Base-by-base conservation (phyloP, 202 grass and related monocot genomes). In the Setaria viridis region DNA sequence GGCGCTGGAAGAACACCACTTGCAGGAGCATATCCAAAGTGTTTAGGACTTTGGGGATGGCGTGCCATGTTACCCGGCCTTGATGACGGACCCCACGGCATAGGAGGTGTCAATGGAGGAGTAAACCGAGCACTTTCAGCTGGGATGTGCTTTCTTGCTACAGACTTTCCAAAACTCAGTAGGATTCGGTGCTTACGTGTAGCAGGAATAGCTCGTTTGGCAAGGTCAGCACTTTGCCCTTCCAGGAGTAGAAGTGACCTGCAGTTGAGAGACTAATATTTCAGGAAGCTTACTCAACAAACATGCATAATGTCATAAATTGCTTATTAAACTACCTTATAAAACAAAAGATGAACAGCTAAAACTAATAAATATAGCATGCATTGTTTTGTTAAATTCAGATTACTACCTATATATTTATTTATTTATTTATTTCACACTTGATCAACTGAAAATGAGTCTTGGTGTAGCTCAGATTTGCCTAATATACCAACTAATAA, bases 161-260 rank as follows among this genome's bases (percentile, higher is more conserved):
- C 65, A 20, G 90, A 96, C 60, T 99, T 99, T 49, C 97, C 97
- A 68, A 99, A 96, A 57, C 85, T 94, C 51, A 99, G 79, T 42
- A 99, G 50, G 76, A 96, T 88, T 32, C 92, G 88, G 56, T 90
- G 85, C 88, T 90, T 96, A 17, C 82, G 68, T 80, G 80, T 65
- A 35, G 84, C 67, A 72, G 93, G 90, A 83, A 99, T 96, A 79
- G 97, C 85, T 62, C 88, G 93, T 84, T 91, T 99, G 34, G 90
- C 92, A 42, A 88, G 20, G 74, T 99, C 97, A 82, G 87, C 82
- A 88, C 87, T 89, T 88, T 85, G 96, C 56, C 90, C 90, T 85
- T 95, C 78, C 62, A 94, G 58, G 48, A 99, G 82, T 65, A 99
- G 65, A 91, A 99, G 91, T 78, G 90, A 86, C 71, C 96, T 99